Percentiles rank a stretch among this genome's conserved stretches.
Evolutionary conservation across 208 protist species (phyloP).

Genomic region (Kentomonas sorsogonicus): DNA sequence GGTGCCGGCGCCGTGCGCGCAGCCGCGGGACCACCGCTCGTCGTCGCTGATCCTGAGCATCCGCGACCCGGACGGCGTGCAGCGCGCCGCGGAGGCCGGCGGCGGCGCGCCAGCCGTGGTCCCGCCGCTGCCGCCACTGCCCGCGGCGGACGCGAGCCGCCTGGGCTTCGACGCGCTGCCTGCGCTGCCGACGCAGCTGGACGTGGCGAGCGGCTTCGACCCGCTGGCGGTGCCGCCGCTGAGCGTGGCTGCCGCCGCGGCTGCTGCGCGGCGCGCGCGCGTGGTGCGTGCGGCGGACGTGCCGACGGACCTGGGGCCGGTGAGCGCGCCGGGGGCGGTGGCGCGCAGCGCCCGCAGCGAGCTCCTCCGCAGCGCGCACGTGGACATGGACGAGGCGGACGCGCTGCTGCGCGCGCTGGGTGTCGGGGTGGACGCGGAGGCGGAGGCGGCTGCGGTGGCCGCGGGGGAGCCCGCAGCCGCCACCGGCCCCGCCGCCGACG

Average conservation of each 20-base stretch:
- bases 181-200: not conserved
- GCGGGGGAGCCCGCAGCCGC: not conserved
- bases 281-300: not conserved
- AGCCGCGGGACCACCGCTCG: too few species aligned
- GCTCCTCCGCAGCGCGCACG: too few species aligned
- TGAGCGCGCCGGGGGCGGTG: too few species aligned
- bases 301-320: conserved; percentile 4
- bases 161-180: conserved; percentile 4
- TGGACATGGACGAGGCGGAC: conserved; percentile 8
- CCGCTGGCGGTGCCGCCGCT: conserved; percentile 20
- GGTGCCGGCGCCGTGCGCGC: too few species aligned
- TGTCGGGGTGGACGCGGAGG: not conserved
- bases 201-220: conserved; percentile 18
- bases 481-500: not conserved
- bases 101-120: too few species aligned
- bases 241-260: not conserved
- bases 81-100: too few species aligned
- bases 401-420: conserved; percentile 3
- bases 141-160: conserved; percentile 2
- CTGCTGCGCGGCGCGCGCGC: not conserved
- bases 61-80: too few species aligned
- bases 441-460: not conserved
- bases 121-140: not conserved
- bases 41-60: conserved; percentile 7
- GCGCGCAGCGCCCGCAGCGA: too few species aligned